A percentile compares a stretch with the other conserved stretches of the same genome.
These are phyloP conservation scores for Cladorrhinum sp. DNA, from an alignment of 2,329 filamentous ascomycete species.

Conservation along the genomic window DNA sequence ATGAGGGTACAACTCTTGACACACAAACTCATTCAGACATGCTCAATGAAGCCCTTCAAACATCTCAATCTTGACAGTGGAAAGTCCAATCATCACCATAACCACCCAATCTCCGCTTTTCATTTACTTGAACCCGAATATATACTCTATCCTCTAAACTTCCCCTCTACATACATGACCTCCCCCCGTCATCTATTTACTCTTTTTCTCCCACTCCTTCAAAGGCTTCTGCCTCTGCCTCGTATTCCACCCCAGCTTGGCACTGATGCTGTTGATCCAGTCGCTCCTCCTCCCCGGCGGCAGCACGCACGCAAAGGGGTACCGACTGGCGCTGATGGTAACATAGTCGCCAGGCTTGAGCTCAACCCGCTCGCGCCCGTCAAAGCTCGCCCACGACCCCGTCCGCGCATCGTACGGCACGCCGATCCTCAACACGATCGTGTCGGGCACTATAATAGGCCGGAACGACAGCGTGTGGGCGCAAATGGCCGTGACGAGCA, in stretches of 20 bases:
- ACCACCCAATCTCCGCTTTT: too few species aligned
- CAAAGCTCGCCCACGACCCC: slow-evolving; percentile 95
- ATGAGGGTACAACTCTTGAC: too few species aligned
- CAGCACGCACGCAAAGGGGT: slow-evolving; percentile 76
- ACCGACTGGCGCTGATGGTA: slow-evolving; percentile 75
- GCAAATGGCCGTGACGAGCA: slow-evolving; percentile 90
- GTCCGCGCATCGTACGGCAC: slow-evolving; percentile 93
- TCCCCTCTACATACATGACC: too few species aligned
- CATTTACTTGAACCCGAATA: too few species aligned
- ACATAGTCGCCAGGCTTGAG: slow-evolving; percentile 77
- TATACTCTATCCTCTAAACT: too few species aligned
- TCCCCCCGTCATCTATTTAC: background rate
- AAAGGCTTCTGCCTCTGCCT: slow-evolving; percentile 70
- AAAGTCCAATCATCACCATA: too few species aligned
- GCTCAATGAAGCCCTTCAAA: too few species aligned
- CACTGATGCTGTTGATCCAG: slow-evolving; percentile 78
- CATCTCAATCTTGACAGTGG: too few species aligned
- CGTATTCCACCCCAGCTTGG: slow-evolving; percentile 79
- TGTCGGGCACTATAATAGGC: slow-evolving; percentile 95
- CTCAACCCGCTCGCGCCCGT: slow-evolving; percentile 85
- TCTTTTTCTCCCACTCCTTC: slow-evolving; percentile 34
- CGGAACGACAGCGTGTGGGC: slow-evolving; percentile 93
- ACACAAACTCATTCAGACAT: too few species aligned
- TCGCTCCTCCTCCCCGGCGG: slow-evolving; percentile 65
- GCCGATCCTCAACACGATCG: slow-evolving; percentile 85